These are phyloP conservation scores for Diaporthe sp. DNA, from an alignment of 2,329 filamentous ascomycete species.

Conservation along the genomic window DNA sequence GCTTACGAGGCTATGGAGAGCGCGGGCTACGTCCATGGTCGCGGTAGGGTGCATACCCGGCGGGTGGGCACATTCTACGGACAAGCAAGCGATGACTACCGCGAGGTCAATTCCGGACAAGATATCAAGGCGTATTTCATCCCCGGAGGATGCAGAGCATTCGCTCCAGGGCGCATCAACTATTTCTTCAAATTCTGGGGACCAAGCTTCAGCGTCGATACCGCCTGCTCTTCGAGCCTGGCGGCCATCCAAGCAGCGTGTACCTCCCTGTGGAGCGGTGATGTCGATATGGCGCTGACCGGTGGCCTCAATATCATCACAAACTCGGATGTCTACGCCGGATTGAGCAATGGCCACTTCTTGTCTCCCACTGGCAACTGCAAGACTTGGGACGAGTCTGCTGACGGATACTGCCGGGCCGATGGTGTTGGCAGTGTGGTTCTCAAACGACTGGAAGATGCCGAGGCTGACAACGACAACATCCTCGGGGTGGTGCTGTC, in stretches of 20 bases:
- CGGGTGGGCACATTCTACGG: slow-evolving; percentile 81
- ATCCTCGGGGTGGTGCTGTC: slow-evolving; percentile 74
- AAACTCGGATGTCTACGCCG: slow-evolving; percentile 75
- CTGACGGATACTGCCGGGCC: slow-evolving; percentile 69
- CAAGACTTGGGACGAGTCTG: slow-evolving; percentile 74
- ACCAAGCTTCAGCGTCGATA: slow-evolving; percentile 55
- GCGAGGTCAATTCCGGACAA: slow-evolving; percentile 80
- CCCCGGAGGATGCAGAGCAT: slow-evolving; percentile 64
- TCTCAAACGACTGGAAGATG: slow-evolving; percentile 64
- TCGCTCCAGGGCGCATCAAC: slow-evolving; percentile 64
- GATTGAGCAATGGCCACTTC: slow-evolving; percentile 75
- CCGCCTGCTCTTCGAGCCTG: slow-evolving; percentile 56
- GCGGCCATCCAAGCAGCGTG: slow-evolving; percentile 68
- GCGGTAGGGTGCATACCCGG: slow-evolving; percentile 69
- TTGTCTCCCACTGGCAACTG: slow-evolving; percentile 58
- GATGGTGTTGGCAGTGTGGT: slow-evolving; percentile 64
- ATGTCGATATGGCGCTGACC: slow-evolving; percentile 75
- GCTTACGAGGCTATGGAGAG: slow-evolving; percentile 86
- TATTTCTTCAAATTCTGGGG: slow-evolving; percentile 58
- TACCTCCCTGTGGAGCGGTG: slow-evolving; percentile 73
- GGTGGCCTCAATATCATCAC: slow-evolving; percentile 76
- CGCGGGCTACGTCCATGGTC: slow-evolving; percentile 73
- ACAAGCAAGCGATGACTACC: slow-evolving; percentile 82
- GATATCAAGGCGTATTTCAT: slow-evolving; percentile 72
- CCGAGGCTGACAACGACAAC: slow-evolving; percentile 71